These are phyloP conservation scores for Simmondsia chinensis DNA, from an alignment of 148 eudicot species.

Conservation along the genomic window DNA sequence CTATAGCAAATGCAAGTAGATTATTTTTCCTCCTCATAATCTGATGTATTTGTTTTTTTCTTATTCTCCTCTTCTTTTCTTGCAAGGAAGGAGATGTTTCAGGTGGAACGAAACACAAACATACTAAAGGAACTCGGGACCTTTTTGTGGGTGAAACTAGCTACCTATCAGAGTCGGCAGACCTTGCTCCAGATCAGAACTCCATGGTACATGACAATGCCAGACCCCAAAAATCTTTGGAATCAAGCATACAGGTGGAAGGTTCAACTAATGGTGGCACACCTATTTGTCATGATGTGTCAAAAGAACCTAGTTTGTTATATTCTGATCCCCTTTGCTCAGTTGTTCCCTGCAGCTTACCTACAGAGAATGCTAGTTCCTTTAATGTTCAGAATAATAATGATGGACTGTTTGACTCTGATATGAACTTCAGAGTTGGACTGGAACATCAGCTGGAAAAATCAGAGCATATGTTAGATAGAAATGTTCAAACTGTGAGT, in stretches of 20 bases:
- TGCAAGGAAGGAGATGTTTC: constrained; percentile 23
- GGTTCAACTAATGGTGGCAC: constrained; percentile 21
- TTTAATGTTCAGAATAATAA: constrained; percentile 13
- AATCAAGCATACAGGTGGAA: constrained; percentile 32
- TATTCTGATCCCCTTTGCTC: constrained; percentile 79
- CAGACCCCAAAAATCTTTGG: constrained; percentile 27
- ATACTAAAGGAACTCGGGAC: constrained; percentile 15
- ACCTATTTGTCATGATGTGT: constrained; percentile 28
- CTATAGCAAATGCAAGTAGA: neutral
- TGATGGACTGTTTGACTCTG: constrained; percentile 12
- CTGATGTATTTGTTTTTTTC: neutral
- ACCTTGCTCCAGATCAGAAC: constrained; percentile 53
- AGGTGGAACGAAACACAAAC: constrained; percentile 10
- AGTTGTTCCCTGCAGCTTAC: constrained; percentile 81
- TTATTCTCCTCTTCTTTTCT: neutral
- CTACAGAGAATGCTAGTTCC: constrained; percentile 26
- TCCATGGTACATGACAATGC: constrained; percentile 43
- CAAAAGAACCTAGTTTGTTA: constrained; percentile 37
- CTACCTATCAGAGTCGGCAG: constrained; percentile 77
- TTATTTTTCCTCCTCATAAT: neutral
- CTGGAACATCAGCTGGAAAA: constrained; percentile 9
- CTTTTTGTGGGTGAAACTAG: constrained; percentile 49
- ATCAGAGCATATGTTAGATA: constrained; percentile 12
- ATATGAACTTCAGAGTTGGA: constrained; percentile 7
- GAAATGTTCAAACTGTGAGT: constrained; percentile 10